A percentile compares a stretch with the other conserved stretches of the same genome.
phyloP scores from a whole-genome alignment of 2,329 filamentous ascomycete species.

The Exophiala viscosa region DNA sequence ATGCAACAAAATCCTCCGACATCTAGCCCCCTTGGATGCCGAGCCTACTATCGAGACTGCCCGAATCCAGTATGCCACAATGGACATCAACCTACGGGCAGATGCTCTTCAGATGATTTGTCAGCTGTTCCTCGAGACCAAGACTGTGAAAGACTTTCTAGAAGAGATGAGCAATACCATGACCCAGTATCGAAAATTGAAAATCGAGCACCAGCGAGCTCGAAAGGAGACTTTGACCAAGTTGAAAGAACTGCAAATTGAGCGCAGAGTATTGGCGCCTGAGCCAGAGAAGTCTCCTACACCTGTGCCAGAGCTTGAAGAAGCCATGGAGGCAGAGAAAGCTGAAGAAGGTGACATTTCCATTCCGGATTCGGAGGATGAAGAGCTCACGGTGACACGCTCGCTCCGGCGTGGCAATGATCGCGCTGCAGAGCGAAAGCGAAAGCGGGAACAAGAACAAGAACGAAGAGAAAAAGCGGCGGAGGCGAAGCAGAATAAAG shows the following conservation, averaged over 20 bases:
- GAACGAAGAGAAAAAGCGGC: conserved; percentile 66
- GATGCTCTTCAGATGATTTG: conserved; percentile 79
- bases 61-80: conserved; percentile 63
- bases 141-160: conserved; percentile 80
- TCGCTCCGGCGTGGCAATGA: conserved; percentile 62
- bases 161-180: conserved; percentile 90
- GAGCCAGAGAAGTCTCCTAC: conserved; percentile 44
- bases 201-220: conserved; percentile 84
- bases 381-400: conserved; percentile 55
- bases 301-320: conserved; percentile 42
- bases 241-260: conserved; percentile 45
- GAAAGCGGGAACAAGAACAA: conserved; percentile 71
- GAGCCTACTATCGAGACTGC: conserved; percentile 75
- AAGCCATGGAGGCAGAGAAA: conserved; percentile 54
- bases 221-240: conserved; percentile 57
- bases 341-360: conserved; percentile 44
- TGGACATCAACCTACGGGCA: conserved; percentile 80
- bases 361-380: conserved; percentile 62
- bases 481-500: conserved; percentile 66
- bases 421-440: conserved; percentile 67
- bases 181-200: conserved; percentile 91
- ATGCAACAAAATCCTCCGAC: conserved; percentile 74
- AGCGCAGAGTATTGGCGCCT: conserved; percentile 46
- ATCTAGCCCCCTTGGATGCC: conserved; percentile 73
- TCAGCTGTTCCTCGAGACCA: conserved; percentile 80